A percentile compares a stretch with the other conserved stretches of the same genome.
These are phyloP conservation scores for Ceriops zippeliana DNA, from an alignment of 345 rosid species.

Conservation along the genomic window DNA sequence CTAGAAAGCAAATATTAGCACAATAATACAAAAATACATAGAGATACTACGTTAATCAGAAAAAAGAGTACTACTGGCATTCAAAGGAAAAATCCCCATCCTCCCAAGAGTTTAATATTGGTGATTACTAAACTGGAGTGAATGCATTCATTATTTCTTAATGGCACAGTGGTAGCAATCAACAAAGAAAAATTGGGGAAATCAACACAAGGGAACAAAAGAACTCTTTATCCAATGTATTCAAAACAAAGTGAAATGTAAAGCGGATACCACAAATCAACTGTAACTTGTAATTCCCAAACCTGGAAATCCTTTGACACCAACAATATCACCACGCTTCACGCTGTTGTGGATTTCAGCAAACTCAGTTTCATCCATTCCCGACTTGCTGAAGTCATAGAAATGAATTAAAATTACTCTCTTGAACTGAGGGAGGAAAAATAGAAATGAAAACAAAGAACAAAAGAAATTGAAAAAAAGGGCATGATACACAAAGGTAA, in stretches of 20 bases:
- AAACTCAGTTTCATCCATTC: conserved; percentile 64
- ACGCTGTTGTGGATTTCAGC: conserved; percentile 55
- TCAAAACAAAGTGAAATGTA: not conserved
- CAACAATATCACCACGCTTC: conserved; percentile 96
- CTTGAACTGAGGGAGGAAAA: not conserved
- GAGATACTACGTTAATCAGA: not conserved
- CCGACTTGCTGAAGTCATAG: conserved; percentile 61
- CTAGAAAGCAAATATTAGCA: too few species aligned
- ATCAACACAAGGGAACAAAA: not conserved
- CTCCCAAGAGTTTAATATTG: not conserved
- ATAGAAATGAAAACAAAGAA: not conserved
- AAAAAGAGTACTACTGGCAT: not conserved
- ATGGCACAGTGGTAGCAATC: too few species aligned
- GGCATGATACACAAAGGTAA: too few species aligned
- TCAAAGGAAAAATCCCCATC: not conserved
- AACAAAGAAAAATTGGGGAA: not conserved
- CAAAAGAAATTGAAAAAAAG: not conserved
- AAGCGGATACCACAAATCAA: not conserved
- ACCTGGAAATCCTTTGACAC: conserved; percentile 96
- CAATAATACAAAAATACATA: too few species aligned
- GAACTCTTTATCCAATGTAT: not conserved
- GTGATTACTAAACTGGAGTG: too few species aligned
- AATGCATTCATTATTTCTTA: too few species aligned
- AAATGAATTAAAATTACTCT: conserved; percentile 3
- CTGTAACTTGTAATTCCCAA: conserved; percentile 10